Evolutionary conservation across 371 early-diverging fungal genomes (phyloP).

Genomic region (Mucor lusitanicus): DNA sequence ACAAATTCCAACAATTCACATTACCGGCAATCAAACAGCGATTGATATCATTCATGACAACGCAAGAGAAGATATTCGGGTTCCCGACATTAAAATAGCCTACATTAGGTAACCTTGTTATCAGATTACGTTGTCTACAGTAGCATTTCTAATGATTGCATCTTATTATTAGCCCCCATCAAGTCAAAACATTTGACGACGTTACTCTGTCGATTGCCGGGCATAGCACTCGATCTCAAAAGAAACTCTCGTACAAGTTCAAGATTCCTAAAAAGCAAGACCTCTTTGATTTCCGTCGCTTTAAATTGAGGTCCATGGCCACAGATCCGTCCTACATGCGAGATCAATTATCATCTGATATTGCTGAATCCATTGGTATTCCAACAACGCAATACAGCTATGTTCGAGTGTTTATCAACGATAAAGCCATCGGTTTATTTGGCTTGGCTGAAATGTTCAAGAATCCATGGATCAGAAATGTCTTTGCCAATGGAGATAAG

Average conservation of each 20-base stretch:
- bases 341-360: conserved; percentile 49
- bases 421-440: conserved; percentile 36
- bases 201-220: conserved; percentile 25
- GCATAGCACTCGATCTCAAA: conserved; percentile 16
- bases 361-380: conserved; percentile 43
- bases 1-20: conserved; percentile 28
- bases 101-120: conserved; percentile 30
- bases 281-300: conserved; percentile 28
- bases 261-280: conserved; percentile 26
- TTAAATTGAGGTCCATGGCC: conserved; percentile 34
- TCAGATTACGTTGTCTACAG: neutral
- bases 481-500: conserved; percentile 30
- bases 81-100: conserved; percentile 20
- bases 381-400: conserved; percentile 44
- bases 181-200: conserved; percentile 6
- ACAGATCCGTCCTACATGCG: conserved; percentile 51
- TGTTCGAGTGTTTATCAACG: conserved; percentile 33
- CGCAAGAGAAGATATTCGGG: conserved; percentile 14
- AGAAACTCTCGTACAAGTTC: conserved; percentile 29
- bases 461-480: conserved; percentile 34
- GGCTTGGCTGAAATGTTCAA: conserved; percentile 32
- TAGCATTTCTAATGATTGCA: neutral
- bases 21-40: conserved; percentile 14
- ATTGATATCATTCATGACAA: conserved; percentile 30
- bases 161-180: conserved; percentile 1